Percentiles rank a stretch among this genome's conserved stretches.
Evolutionary conservation across 306 rosid genomes (phyloP).

Genomic region (Cajanus cajan): DNA sequence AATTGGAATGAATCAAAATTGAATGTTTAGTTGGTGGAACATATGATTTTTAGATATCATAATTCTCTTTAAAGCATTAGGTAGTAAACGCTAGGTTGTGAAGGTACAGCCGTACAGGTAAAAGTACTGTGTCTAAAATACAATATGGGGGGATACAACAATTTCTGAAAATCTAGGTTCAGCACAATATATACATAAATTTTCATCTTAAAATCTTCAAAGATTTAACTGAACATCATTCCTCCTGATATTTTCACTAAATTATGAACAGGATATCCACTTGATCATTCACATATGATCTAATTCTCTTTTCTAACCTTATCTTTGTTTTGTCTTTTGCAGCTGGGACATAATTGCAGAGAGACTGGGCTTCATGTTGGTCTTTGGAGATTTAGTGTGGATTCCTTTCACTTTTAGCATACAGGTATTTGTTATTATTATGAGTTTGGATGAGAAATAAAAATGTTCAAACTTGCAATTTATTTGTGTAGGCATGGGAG

Average conservation of each 20-base stretch:
- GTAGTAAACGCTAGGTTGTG: background rate
- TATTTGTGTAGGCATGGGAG: constrained; percentile 1
- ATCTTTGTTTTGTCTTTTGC: constrained; percentile 17
- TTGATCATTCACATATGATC: constrained; percentile 3
- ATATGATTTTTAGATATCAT: background rate
- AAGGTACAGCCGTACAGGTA: background rate
- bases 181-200: background rate
- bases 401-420: constrained; percentile 95
- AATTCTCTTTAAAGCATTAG: background rate
- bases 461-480: background rate
- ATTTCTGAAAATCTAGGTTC: background rate
- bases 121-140: background rate
- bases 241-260: background rate
- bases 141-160: background rate
- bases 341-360: constrained; percentile 99
- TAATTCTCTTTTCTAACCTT: constrained; percentile 13
- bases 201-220: background rate
- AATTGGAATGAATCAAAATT: background rate
- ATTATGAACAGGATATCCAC: background rate
- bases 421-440: constrained; percentile 53
- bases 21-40: background rate
- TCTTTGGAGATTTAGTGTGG: constrained; percentile 97
- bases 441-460: constrained; percentile 6
- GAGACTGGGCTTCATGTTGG: constrained; percentile 96
- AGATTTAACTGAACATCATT: background rate